Base-by-base conservation (phyloP, 306 rosid species). In the Lathyrus oleraceus region DNA sequence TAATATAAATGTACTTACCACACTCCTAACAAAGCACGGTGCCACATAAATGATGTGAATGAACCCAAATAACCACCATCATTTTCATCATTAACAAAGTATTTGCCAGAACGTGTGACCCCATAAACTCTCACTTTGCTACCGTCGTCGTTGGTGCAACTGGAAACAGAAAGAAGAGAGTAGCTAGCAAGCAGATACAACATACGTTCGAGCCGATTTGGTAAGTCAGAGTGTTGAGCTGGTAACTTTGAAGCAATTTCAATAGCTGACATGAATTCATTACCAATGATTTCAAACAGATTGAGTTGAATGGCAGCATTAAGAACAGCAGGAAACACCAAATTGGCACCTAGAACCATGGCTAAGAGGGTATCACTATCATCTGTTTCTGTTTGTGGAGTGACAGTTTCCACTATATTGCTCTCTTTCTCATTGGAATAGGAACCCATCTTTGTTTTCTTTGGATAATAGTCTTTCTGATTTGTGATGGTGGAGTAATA, bases 281-380 rank as follows among this genome's bases (percentile, higher is more conserved):
- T 3, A 25, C 45, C 71, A 21, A 79, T 69, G 19, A 74, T 79
- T 6, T 73, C 72, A 48, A 79, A 79, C 16, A 79, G 15, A 4
- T 69, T 74, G 57, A 79, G 83, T 20, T 73, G 49, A 62, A 79
- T 61, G 20, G 83, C 83, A 8, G 79, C 83, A 2, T 79, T 73
- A 1, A 79, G 79, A 1, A 43, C 83, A 0, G 79, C 79, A 1
- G 72, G 79, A 56, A 73, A 73, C 3, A 79, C 76, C 63, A 68
- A 14, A 5, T 35, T 73, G 28, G 72, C 35, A 17, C 72, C 70
- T 0, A 79, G 64, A 5, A 52, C 60, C 79, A 79, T 73, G n/a
- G 83, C 83, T 2, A 2, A 5, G 12, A 69, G 65, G 10, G 32
- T n/a, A 15, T 66, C 73, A 27, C 10, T 65, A 27, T 57, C 61